Conservation (phyloP, 139 green algal genomes). For the Desmodesmus armatus region DNA sequence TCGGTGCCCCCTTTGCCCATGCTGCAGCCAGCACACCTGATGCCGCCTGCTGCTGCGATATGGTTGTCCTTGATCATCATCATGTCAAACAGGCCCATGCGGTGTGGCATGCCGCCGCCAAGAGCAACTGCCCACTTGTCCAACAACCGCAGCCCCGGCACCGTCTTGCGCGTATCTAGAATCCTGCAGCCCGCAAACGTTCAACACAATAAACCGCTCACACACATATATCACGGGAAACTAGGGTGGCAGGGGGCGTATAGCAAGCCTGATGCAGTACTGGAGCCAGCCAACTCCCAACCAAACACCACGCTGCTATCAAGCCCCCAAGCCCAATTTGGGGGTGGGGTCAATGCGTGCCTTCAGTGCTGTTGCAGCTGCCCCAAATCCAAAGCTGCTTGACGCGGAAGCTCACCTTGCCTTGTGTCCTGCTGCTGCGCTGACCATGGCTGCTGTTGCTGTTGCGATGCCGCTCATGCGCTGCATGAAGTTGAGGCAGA, state of each 20-base stretch:
- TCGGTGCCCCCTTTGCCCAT: not conserved
- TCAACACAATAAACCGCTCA: no score
- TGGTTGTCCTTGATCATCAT: constrained; percentile 99
- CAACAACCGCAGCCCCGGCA: constrained; percentile 90
- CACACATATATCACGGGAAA: no score
- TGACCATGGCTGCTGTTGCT: constrained; percentile 82
- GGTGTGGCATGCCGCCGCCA: constrained; percentile 70
- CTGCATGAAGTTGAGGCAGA: constrained; percentile 99
- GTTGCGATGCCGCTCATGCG: constrained; percentile 94
- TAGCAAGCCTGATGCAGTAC: no score
- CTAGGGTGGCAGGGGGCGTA: no score
- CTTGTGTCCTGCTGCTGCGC: constrained; percentile 44
- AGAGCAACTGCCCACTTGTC: constrained; percentile 99
- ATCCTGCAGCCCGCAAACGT: constrained; percentile 71
- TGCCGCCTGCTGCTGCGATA: constrained; percentile 94
- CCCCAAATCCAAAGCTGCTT: not conserved
- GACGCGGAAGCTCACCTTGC: not conserved
- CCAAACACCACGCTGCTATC: no score
- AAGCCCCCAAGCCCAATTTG: no score
- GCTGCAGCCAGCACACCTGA: constrained; percentile 57
- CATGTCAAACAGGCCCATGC: constrained; percentile 96
- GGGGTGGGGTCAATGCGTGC: no score
- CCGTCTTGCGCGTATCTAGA: constrained; percentile 97
- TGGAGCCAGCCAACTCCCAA: no score
- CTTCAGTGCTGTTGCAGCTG: not conserved